Conservation (phyloP, 1,139 yeast species). For the Hansenula anomala region DNA sequence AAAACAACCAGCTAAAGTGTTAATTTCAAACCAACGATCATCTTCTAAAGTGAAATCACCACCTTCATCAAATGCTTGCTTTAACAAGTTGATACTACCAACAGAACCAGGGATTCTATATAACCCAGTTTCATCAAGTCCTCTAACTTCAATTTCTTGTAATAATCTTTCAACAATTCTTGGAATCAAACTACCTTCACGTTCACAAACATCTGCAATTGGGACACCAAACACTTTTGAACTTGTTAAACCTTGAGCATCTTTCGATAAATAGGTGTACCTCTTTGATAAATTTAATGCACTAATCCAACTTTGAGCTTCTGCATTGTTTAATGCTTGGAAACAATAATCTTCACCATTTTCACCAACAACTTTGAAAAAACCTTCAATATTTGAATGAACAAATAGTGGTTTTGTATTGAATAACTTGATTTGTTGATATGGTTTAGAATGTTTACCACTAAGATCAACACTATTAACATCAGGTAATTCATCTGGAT, state of each 20-base stretch:
- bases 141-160: conserved; percentile 73
- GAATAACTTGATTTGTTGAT: conserved; percentile 48
- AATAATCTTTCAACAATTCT: conserved; percentile 59
- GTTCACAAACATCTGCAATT: conserved; percentile 62
- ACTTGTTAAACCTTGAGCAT: conserved; percentile 31
- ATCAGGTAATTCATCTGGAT: conserved; percentile 57
- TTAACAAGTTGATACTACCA: conserved; percentile 68
- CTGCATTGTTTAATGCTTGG: conserved; percentile 63
- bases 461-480: conserved; percentile 36
- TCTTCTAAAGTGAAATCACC: conserved; percentile 65
- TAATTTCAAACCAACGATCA: conserved; percentile 72
- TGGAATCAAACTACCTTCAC: conserved; percentile 66
- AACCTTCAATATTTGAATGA: conserved; percentile 27
- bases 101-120: conserved; percentile 90
- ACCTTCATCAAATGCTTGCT: conserved; percentile 66
- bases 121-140: conserved; percentile 86
- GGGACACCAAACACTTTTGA: conserved; percentile 86
- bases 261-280: conserved; percentile 35
- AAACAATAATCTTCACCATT: conserved; percentile 55
- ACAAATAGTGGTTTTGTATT: conserved; percentile 27
- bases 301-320: conserved; percentile 73
- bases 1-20: conserved; percentile 86
- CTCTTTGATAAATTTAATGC: conserved; percentile 35
- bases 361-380: conserved; percentile 60
- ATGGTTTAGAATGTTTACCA: conserved; percentile 46